phyloP scores from a whole-genome alignment of 306 rosid genomes.

The Gastrolobium bilobum region DNA sequence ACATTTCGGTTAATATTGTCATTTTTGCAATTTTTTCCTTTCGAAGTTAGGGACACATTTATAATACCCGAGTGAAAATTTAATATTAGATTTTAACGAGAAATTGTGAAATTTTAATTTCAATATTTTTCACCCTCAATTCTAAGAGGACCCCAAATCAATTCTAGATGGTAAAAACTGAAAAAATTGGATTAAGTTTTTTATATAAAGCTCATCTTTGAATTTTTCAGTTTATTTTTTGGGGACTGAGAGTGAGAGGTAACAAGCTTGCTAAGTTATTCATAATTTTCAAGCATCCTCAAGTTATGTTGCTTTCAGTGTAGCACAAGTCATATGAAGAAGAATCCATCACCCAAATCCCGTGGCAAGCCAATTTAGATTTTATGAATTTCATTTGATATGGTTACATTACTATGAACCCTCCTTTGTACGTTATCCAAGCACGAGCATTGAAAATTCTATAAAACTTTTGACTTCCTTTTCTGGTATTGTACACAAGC shows the following conservation, averaged over 20 bases:
- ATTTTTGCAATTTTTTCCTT: neutral
- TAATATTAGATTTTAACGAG: neutral
- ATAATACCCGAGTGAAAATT: neutral
- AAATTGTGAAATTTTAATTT: neutral
- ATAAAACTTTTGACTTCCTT: neutral
- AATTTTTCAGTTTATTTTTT: no score
- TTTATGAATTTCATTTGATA: neutral
- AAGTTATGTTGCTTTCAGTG: neutral
- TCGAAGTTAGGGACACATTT: neutral
- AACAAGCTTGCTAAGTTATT: neutral
- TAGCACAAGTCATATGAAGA: neutral
- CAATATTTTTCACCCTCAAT: neutral
- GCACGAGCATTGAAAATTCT: neutral
- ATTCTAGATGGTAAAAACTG: no score
- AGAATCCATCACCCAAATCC: neutral
- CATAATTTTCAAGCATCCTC: neutral
- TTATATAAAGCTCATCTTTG: no score
- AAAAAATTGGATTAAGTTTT: no score
- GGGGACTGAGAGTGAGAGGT: neutral
- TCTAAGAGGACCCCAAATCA: no score
- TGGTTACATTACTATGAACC: neutral
- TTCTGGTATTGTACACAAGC: neutral
- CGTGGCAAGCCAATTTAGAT: neutral
- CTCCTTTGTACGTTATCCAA: slow-evolving; percentile 10
- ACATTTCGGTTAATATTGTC: no score